Evolutionary conservation across 106 monocot species (phyloP), one percentile per base, ranked within the genome.

Genomic region (Platanthera guangdongensis): DNA sequence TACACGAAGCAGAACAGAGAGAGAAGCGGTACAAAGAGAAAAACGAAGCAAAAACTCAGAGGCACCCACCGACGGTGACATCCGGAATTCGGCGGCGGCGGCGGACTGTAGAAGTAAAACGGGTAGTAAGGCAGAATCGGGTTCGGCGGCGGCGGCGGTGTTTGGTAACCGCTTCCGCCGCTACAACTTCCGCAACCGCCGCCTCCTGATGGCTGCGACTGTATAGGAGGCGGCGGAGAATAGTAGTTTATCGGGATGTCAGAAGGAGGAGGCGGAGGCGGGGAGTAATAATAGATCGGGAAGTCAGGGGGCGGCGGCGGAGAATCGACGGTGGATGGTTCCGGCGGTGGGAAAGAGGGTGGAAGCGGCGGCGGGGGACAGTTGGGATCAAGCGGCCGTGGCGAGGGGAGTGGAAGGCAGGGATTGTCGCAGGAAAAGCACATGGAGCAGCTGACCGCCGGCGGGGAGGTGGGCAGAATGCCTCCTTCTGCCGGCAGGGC

Each of bases 291-390:
- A 45, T 49, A 15, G 75, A 57, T 18, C 49, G 80, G 51, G 2
- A 59, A 54, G 28, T 64, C 62, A 65, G 80, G 74, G 48, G 85
- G 78, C 11, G 81, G 78, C 47, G 79, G 79, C 81, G 9, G 87
- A 15, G 57, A 73, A 8, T 16, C 48, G 22, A 10, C 45, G n/a
- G 62, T 14, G 51, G 74, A 50, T 28, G 80, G 69, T 2, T 86
- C 57, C 21, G 80, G 63, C 5, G 80, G 80, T 22, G 81, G 81
- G 6, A 76, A 84, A 6, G 85, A 51, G 1, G 78, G 77, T 9
- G 85, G 82, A 7, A 85, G 84, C 1, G 92, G 85, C 6, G 90
- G 90, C 6, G 90, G 84, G 0, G 88, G 84, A 19, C 82, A 50
- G 78, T 18, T 25, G 50, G 48, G 71, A 68, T 75, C 69, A 80